Percentiles rank a stretch among this genome's conserved stretches.
Evolutionary conservation across 2,329 filamentous ascomycete genomes (phyloP).

Genomic region (Phialocephala sp.): DNA sequence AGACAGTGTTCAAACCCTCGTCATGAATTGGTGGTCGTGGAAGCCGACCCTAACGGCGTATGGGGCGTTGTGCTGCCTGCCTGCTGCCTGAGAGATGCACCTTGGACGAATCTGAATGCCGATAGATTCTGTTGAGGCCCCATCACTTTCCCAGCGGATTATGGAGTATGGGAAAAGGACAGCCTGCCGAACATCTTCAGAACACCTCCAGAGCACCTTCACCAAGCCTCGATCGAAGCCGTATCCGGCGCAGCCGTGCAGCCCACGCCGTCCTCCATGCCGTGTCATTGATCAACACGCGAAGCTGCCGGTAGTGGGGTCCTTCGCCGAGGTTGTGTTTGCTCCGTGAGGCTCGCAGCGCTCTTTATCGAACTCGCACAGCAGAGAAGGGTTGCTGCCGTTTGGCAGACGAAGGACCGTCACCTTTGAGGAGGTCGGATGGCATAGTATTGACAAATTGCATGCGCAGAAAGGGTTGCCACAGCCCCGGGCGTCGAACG

Average conservation of each 20-base stretch:
- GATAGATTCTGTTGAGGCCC: background rate
- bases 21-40: background rate
- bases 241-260: background rate
- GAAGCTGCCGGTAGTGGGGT: background rate
- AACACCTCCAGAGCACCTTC: no score
- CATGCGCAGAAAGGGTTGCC: background rate
- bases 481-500: background rate
- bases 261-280: background rate
- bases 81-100: background rate
- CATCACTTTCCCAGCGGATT: background rate
- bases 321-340: conserved; percentile 5
- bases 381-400: background rate
- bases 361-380: background rate
- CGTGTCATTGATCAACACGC: background rate
- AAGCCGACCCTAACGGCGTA: no score
- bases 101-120: background rate
- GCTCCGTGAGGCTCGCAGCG: background rate
- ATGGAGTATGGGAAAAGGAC: background rate
- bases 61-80: background rate
- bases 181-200: background rate
- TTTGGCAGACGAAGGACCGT: background rate
- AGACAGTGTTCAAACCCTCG: background rate
- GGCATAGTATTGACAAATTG: background rate
- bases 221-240: background rate
- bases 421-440: background rate